Percentiles rank a stretch among this genome's conserved stretches.
Conservation (phyloP, 2,329 filamentous ascomycete species). For the Penicillium sp. region DNA sequence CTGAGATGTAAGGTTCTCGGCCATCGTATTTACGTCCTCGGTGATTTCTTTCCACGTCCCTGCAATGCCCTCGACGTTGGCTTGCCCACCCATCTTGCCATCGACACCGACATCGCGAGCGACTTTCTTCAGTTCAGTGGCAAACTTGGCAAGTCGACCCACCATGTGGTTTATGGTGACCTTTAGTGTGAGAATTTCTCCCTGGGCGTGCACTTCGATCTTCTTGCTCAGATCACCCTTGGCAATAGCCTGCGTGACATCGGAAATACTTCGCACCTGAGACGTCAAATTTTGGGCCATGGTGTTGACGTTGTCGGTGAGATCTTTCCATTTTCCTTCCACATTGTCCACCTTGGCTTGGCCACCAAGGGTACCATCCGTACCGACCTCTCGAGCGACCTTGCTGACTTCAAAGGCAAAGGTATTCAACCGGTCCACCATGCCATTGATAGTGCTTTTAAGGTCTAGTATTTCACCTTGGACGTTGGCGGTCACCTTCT, state of each 20-base stretch:
- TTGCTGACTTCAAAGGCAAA: constrained; percentile 64
- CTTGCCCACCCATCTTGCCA: constrained; percentile 97
- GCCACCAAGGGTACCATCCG: constrained; percentile 60
- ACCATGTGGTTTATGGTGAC: constrained; percentile 99
- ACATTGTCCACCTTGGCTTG: constrained; percentile 62
- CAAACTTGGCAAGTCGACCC: constrained; percentile 89
- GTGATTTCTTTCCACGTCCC: constrained; percentile 98
- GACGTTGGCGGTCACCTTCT: constrained; percentile 92
- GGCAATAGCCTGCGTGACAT: constrained; percentile 90
- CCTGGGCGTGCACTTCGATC: constrained; percentile 90
- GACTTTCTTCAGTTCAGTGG: constrained; percentile 89
- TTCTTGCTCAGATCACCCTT: constrained; percentile 94
- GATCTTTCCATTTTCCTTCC: constrained; percentile 63
- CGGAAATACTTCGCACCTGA: constrained; percentile 83
- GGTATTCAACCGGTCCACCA: constrained; percentile 61
- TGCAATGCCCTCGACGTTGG: constrained; percentile 85
- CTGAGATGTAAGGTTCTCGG: constrained; percentile 81
- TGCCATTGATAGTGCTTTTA: constrained; percentile 78
- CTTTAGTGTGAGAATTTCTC: constrained; percentile 89
- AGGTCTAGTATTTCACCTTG: constrained; percentile 91
- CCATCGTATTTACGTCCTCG: constrained; percentile 93
- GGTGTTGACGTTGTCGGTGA: constrained; percentile 64
- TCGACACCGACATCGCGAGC: constrained; percentile 96
- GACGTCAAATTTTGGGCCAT: constrained; percentile 61
- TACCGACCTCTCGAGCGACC: constrained; percentile 61